Evolutionary conservation across 495 filamentous ascomycete species (phyloP).

Genomic region (Annulohypoxylon nitens): DNA sequence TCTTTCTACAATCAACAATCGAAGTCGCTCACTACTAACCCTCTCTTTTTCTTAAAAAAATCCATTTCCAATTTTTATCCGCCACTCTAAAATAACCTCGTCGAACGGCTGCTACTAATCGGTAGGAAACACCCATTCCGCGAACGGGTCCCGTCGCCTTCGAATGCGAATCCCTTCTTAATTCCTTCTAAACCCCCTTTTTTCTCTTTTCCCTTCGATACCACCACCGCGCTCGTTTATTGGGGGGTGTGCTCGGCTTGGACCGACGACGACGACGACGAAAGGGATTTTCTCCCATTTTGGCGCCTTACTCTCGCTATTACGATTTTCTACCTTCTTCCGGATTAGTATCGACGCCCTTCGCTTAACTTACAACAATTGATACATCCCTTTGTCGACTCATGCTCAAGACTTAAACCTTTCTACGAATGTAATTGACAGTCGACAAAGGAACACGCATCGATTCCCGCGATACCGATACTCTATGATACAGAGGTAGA

Average conservation of each 20-base stretch:
- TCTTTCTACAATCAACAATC: slow-evolving; percentile 7
- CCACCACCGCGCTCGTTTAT: slow-evolving; percentile 37
- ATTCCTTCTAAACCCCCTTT: slow-evolving; percentile 26
- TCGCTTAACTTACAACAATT: slow-evolving; percentile 30
- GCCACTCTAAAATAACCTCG: slow-evolving; percentile 10
- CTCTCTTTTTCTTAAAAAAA: slow-evolving; percentile 9
- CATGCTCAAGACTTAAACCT: neutral
- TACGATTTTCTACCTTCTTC: slow-evolving; percentile 33
- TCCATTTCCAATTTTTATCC: neutral
- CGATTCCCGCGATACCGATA: neutral
- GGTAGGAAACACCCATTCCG: slow-evolving; percentile 37
- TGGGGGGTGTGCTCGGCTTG: slow-evolving; percentile 30
- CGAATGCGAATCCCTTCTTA: slow-evolving; percentile 27
- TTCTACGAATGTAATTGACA: slow-evolving; percentile 28
- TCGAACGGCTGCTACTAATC: slow-evolving; percentile 11
- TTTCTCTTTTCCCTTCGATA: slow-evolving; percentile 18
- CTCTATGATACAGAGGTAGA: slow-evolving; percentile 6
- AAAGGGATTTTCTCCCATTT: slow-evolving; percentile 3
- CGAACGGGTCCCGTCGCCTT: slow-evolving; percentile 42
- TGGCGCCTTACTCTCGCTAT: slow-evolving; percentile 37
- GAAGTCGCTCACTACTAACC: slow-evolving; percentile 6
- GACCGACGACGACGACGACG: slow-evolving; percentile 23
- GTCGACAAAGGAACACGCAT: slow-evolving; percentile 34
- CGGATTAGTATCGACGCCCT: slow-evolving; percentile 28
- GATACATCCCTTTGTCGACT: slow-evolving; percentile 34